Evolutionary conservation across 371 early-diverging fungal species (phyloP).

Genomic region (Mucor plumbeus): DNA sequence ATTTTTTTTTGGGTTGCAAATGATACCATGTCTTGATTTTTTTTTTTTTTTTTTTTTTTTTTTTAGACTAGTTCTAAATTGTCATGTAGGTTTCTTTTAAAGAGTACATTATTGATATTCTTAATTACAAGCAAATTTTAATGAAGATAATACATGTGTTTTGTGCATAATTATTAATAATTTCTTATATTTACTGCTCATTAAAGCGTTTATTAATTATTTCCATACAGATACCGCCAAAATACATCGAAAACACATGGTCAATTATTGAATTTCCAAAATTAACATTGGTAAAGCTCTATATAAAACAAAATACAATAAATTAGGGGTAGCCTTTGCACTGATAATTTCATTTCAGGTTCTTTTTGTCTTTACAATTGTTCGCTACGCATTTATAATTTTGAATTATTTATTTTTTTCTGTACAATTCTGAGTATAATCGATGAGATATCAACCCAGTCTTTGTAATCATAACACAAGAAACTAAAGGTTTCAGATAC

Average conservation of each 20-base stretch:
- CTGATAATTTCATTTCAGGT: background rate
- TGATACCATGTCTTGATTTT: background rate
- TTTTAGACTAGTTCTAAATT: background rate
- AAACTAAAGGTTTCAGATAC: background rate
- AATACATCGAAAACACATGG: background rate
- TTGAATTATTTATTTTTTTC: too few species aligned
- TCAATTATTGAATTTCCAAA: background rate
- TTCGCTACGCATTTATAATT: too few species aligned
- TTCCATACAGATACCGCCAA: background rate
- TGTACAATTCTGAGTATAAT: too few species aligned
- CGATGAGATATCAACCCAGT: too few species aligned
- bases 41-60: too few species aligned
- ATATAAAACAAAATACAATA: background rate
- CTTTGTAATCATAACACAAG: background rate
- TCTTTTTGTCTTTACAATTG: background rate
- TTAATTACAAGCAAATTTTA: too few species aligned
- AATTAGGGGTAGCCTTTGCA: background rate
- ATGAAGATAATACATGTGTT: background rate
- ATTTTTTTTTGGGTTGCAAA: background rate
- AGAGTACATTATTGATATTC: background rate
- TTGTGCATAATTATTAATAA: background rate
- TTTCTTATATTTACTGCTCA: background rate
- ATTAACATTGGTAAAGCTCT: background rate
- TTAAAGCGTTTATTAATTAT: background rate
- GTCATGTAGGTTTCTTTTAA: background rate